Evolutionary conservation across 768 basidiomycete genomes (phyloP), one percentile per base, ranked within the genome.

Genomic region (Russula ochroleuca): DNA sequence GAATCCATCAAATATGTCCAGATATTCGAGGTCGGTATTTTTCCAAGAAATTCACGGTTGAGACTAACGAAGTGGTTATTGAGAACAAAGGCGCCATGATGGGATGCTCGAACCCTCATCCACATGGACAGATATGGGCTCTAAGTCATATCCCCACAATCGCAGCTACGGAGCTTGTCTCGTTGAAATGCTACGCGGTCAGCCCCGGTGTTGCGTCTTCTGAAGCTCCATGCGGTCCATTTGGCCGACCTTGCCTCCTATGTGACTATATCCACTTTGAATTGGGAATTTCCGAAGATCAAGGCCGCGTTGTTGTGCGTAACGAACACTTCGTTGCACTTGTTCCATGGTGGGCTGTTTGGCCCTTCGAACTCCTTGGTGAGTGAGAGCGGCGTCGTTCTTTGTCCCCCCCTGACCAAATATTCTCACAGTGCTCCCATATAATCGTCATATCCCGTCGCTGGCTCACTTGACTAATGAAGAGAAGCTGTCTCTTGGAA

Each of bases 41-140:
- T 57, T 47, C 15, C 13, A 17, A 14, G 17, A 15, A 5, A 5
- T 23, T 10, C 21, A 25, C 8, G 38, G 19, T 43, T 28, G 40
- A 56, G 10, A 59, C 59, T 51, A 3, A 63, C 40, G 17, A 14
- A 7, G 17, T 23, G n/a, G 5, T 13, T 10, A 45, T 45, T n/a
- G 68, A 93, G 87, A 94, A 94, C 74, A 95, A 94, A 75, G 94
- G 94, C 2, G 75, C 87, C 3, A 94, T 93, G 79, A 95, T 95
- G 94, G 94, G 94, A 13, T 95, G 92, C 71, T 92, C 90, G 8
- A 96, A 95, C 71, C 92, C 93, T 28, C 94, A 96, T 72, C 93
- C 94, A 0, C 94, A 96, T 73, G 92, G 93, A 23, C 94, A 97
- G 74, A 84, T 87, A 17, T 93, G 92, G 90, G 88, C 91, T 3